Base-by-base conservation (phyloP, 352 stramenopile genomes). In the Pythium sp. region DNA sequence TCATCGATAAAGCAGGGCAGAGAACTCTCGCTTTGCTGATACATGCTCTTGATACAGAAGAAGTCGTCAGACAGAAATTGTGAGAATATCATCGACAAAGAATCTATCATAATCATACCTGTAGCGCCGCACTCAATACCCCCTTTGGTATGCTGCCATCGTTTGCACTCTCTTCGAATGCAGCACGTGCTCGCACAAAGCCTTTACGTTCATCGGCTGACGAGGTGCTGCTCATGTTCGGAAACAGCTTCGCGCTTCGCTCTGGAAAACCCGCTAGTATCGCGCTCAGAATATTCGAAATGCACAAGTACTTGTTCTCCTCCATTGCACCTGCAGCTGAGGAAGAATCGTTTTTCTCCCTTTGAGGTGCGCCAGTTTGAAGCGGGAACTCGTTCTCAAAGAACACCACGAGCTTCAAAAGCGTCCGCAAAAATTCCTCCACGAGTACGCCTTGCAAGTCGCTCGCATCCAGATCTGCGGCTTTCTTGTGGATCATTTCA, bases 401-500 rank as follows among this genome's bases (percentile, higher is more conserved):
- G 66, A 95, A 94, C 5, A 79, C 3, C 18, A 93, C 75, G 22
- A 95, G 59, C 41, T 82, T 84, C n/a, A 94, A 80, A 2, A 96
- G 49, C 2, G 86, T 86, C 14, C 86, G 76, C 68, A 94, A 66
- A 61, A 91, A 92, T 51, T 94, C 88, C 71, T 94, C 86, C 0
- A 77, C 80, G 32, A 96, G 54, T 2, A 96, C 85, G 22, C 74
- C 80, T 63, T 95, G 88, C 34, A 95, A 73, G 53, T 94, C 84
- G 62, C 80, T 90, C 54, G 82, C 81, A 69, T 92, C 74, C 47
- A 94, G 58, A 32, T 79, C 79, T 20, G 73, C 80, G 5, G 86
- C 76, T 47, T 82, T 87, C 61, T 84, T 83, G 60, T 91, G 82
- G 41, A 94, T 93, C 18, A 43, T 75, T 47, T 91, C 80, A 64